These are phyloP conservation scores for Eucalyptus brandiana DNA, from an alignment of 345 rosid species.

Conservation along the genomic window DNA sequence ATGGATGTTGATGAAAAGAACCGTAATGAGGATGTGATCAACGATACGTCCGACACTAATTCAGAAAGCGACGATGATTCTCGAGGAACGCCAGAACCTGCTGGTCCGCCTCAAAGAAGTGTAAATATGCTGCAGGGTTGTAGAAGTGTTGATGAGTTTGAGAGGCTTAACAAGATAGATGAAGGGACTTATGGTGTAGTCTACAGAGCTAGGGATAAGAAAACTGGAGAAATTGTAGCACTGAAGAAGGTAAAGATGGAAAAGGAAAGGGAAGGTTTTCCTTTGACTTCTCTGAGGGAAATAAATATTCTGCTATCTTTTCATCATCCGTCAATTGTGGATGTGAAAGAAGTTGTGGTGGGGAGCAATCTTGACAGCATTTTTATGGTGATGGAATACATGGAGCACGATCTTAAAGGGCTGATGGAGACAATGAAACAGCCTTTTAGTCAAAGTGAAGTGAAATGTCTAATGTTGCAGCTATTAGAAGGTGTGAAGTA, in stretches of 20 bases:
- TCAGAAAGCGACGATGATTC: slow-evolving; percentile 41
- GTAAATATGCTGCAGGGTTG: slow-evolving; percentile 95
- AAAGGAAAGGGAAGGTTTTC: slow-evolving; percentile 99
- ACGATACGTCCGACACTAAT: slow-evolving; percentile 28
- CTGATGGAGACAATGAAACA: slow-evolving; percentile 98
- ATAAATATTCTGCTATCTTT: slow-evolving; percentile 95
- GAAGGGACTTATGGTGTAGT: slow-evolving; percentile 99
- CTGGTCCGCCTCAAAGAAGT: slow-evolving; percentile 59
- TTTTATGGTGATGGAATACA: slow-evolving; percentile 99
- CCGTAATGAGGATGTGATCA: slow-evolving; percentile 13
- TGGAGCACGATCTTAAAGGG: slow-evolving; percentile 98
- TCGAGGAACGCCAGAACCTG: slow-evolving; percentile 42
- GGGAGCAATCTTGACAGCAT: slow-evolving; percentile 94
- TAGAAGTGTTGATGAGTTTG: slow-evolving; percentile 97
- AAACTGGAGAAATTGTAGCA: slow-evolving; percentile 91
- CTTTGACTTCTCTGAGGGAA: slow-evolving; percentile 88
- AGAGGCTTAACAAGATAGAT: slow-evolving; percentile 94
- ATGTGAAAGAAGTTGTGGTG: slow-evolving; percentile 98
- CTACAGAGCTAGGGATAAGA: slow-evolving; percentile 91
- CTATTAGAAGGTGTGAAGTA: slow-evolving; percentile 84
- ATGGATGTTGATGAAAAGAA: slow-evolving; percentile 64
- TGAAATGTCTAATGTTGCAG: slow-evolving; percentile 97
- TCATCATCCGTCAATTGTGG: slow-evolving; percentile 91
- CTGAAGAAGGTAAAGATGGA: slow-evolving; percentile 99
- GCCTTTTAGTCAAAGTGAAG: slow-evolving; percentile 98